Base-by-base conservation (phyloP, 345 rosid genomes). In the Angophora floribunda region DNA sequence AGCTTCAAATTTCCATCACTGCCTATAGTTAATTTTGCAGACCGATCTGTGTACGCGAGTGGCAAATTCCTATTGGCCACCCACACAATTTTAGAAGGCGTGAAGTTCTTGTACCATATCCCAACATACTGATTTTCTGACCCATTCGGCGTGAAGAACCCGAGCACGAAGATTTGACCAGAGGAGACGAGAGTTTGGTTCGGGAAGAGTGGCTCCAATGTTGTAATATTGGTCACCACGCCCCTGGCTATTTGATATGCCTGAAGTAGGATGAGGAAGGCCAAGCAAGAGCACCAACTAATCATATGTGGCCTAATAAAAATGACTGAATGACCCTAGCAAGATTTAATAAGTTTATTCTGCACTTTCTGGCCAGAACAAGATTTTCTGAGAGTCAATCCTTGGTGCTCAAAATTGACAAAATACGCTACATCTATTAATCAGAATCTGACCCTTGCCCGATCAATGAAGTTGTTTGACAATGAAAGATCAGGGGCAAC, bases 1-100 rank as follows among this genome's bases (percentile, higher is more conserved):
- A 93, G 92, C 15, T 55, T 88, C 79, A 93, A 63, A 88, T 87
- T 88, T 45, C 91, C 90, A n/a, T 44, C 59, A 57, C 53, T 78
- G 36, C 44, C 90, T 51, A 92, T 88, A 19, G 41, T 87, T 78
- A 93, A 57, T 4, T 14, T 79, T 2, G 89, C 92, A 1, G 91
- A 63, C 24, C 0, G 41, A 9, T 85, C 87, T 7, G 91, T 50
- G 52, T 61, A 78, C 41, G 85, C 7, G 12, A 93, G 90, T 5
- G 94, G 91, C 11, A 4, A 3, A 3, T 67, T 22, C 13, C 79
- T 67, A 2, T 67, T 67, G 79, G 22, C 44, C 45, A 67, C 79
- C 79, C 79, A 67, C 79, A 67, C 79, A 1, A 67, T 67, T 2
- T 30, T 32, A 4, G 12, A 1, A 67, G 79, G 79, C 22, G 79